Evolutionary conservation across 805 yeast genomes (phyloP).

Genomic region (Osmozyma mogii): DNA sequence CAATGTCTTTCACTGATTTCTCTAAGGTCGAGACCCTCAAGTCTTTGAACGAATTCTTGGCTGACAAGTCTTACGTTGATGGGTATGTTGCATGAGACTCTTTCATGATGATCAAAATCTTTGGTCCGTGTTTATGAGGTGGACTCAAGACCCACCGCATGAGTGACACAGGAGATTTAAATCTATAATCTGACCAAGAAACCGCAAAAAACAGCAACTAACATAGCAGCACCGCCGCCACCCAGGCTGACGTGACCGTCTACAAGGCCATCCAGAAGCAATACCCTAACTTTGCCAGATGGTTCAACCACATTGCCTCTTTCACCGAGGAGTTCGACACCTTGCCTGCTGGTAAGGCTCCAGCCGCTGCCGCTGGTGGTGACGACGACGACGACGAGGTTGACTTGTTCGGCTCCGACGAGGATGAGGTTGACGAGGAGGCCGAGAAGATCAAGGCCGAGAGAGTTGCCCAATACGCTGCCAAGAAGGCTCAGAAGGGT

Average conservation of each 20-base stretch:
- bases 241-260: constrained; percentile 92
- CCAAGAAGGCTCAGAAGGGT: constrained; percentile 94
- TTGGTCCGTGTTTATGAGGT: constrained; percentile 98
- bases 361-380: constrained; percentile 44
- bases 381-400: constrained; percentile 84
- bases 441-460: constrained; percentile 96
- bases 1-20: constrained; percentile 78
- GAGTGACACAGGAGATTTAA: constrained; percentile 61
- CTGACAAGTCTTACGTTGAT: constrained; percentile 89
- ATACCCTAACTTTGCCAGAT: constrained; percentile 94
- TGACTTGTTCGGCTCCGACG: constrained; percentile 90
- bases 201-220: too few relatives aligned
- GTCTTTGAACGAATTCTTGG: constrained; percentile 76
- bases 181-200: constrained; percentile 27
- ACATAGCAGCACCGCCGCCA: constrained; percentile 62
- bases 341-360: constrained; percentile 72
- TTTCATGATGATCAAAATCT: constrained; percentile 57
- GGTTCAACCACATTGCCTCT: constrained; percentile 98
- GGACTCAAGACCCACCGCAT: constrained; percentile 92
- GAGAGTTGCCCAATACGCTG: constrained; percentile 97
- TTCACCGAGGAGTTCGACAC: constrained; percentile 77
- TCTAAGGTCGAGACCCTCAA: constrained; percentile 57
- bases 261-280: constrained; percentile 89
- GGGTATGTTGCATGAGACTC: constrained; percentile 59
- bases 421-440: constrained; percentile 91